Percentiles rank a stretch among this genome's conserved stretches.
phyloP scores from a whole-genome alignment of 2,329 filamentous ascomycete genomes.

The Cercospora sp. region DNA sequence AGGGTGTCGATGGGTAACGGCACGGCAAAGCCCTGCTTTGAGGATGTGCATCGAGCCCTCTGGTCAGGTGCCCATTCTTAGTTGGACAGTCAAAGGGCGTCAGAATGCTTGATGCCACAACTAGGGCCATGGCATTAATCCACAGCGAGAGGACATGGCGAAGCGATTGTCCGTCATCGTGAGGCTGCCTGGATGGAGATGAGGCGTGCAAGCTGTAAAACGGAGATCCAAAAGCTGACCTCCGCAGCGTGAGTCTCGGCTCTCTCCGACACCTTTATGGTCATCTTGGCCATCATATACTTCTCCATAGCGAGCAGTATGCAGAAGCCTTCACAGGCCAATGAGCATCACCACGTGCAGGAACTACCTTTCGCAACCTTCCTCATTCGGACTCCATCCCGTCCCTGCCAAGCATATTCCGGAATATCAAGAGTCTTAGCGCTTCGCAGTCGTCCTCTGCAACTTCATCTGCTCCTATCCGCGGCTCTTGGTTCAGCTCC shows the following conservation, averaged over 20 bases:
- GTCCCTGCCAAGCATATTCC: not conserved
- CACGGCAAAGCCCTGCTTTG: not conserved
- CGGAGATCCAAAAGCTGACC: not conserved
- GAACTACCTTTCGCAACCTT: not conserved
- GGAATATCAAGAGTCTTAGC: not conserved
- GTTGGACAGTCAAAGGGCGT: not conserved
- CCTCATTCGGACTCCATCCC: not conserved
- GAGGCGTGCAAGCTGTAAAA: not conserved
- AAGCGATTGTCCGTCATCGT: not conserved
- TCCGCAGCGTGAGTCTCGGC: not conserved
- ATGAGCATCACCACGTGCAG: not conserved
- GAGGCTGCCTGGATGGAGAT: not conserved
- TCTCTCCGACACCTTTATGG: not conserved
- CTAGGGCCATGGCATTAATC: not conserved
- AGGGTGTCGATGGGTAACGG: not conserved
- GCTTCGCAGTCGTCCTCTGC: not conserved
- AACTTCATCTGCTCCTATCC: not conserved
- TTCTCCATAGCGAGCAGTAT: not conserved
- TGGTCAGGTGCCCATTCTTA: not conserved
- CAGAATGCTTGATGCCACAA: not conserved
- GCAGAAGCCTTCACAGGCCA: not conserved
- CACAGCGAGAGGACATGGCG: not conserved
- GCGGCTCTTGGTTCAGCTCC: not conserved
- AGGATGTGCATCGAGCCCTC: not conserved
- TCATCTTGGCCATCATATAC: not conserved